phyloP scores from a whole-genome alignment of 176 grass and related monocot genomes.

The Oryza punctata region DNA sequence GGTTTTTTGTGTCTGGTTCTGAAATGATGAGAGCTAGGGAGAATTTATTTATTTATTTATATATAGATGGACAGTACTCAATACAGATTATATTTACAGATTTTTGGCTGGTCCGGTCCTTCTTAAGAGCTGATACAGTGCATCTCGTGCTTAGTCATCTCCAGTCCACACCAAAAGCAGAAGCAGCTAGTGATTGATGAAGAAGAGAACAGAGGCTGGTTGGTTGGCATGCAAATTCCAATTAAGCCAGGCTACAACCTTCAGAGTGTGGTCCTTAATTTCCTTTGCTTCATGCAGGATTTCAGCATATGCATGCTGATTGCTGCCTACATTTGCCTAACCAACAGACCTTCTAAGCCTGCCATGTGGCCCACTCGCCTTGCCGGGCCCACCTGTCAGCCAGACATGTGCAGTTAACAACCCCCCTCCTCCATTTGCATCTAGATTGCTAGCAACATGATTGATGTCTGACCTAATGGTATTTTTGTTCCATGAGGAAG shows the following conservation, averaged over 20 bases:
- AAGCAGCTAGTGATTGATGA: not conserved
- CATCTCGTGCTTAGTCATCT: not conserved
- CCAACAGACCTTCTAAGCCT: not conserved
- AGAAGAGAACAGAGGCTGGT: not conserved
- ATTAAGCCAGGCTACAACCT: not conserved
- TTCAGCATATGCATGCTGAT: conserved; percentile 1
- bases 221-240: conserved; percentile 14
- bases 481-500: not conserved
- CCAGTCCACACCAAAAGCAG: not conserved
- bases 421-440: not conserved
- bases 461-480: conserved; percentile 20
- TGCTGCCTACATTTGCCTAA: not conserved
- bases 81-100: not conserved
- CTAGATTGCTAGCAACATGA: not conserved
- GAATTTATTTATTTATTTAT: not conserved
- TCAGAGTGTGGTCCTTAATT: not conserved
- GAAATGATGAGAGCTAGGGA: not conserved
- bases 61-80: not conserved
- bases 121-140: not conserved
- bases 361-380: not conserved
- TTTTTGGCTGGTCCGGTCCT: not conserved
- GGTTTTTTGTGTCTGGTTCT: not conserved
- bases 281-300: not conserved
- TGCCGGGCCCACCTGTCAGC: not conserved
- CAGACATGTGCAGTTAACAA: not conserved